Conservation (phyloP, 1,284 basidiomycete genomes). For the Microbotryomycetes sp. region DNA sequence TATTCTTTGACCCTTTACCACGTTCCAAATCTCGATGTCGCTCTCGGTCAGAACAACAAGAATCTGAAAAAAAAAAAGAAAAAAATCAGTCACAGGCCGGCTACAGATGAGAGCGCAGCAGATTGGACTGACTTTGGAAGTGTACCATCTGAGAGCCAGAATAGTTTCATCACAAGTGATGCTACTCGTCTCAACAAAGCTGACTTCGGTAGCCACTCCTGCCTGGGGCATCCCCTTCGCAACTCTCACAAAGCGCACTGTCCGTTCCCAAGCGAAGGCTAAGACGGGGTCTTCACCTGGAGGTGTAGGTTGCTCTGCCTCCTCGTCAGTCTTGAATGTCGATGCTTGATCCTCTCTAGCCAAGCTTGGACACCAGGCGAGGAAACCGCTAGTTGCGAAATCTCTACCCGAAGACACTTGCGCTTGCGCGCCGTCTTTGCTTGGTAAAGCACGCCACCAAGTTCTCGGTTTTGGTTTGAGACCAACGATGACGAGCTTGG, state of each 20-base stretch:
- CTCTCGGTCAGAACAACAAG: constrained; percentile 51
- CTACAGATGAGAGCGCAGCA: neutral
- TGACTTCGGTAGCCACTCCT: constrained; percentile 6
- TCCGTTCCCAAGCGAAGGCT: constrained; percentile 74
- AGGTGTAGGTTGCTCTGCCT: constrained; percentile 41
- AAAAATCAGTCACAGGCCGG: constrained; percentile 49
- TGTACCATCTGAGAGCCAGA: constrained; percentile 48
- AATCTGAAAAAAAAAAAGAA: constrained; percentile 42
- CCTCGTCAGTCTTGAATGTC: neutral
- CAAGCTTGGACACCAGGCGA: constrained; percentile 65
- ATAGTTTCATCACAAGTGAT: constrained; percentile 40
- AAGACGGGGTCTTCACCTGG: constrained; percentile 56
- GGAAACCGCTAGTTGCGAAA: constrained; percentile 46
- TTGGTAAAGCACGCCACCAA: constrained; percentile 77
- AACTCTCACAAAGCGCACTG: constrained; percentile 59
- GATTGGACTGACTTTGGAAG: constrained; percentile 42
- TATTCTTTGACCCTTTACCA: constrained; percentile 44
- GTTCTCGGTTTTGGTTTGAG: constrained; percentile 87
- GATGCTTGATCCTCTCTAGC: no score
- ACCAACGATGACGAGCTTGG: constrained; percentile 87
- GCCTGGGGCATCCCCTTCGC: neutral
- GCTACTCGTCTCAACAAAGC: constrained; percentile 5
- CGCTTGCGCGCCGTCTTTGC: constrained; percentile 47
- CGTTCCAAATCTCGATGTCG: constrained; percentile 64
- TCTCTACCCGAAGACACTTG: constrained; percentile 47